These are phyloP conservation scores for Penicillium robsamsonii DNA, from an alignment of 495 filamentous ascomycete species.

Conservation along the genomic window DNA sequence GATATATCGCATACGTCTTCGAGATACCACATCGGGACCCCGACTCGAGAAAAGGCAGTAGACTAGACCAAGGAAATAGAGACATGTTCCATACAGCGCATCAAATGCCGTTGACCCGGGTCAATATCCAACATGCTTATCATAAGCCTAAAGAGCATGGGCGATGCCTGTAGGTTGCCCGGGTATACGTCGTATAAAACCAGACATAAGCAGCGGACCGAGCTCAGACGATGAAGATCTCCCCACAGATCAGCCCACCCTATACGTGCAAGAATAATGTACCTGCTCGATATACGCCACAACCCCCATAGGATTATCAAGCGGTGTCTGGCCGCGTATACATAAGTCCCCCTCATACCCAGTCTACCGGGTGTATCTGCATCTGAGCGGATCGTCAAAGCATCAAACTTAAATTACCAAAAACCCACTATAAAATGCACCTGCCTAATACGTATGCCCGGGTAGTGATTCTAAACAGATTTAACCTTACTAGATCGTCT, in stretches of 20 bases:
- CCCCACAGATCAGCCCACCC: neutral
- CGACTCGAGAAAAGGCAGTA: neutral
- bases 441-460: neutral
- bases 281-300: slow-evolving; percentile 1
- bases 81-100: neutral
- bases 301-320: neutral
- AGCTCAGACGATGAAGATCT: slow-evolving; percentile 2
- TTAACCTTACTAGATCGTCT: neutral
- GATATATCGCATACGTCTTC: neutral
- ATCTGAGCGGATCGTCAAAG: neutral
- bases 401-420: slow-evolving; percentile 3
- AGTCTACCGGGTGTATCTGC: neutral
- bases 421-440: neutral
- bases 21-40: neutral
- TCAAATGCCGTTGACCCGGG: neutral
- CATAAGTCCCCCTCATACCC: neutral
- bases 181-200: neutral
- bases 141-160: neutral
- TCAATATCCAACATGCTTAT: neutral
- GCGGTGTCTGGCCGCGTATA: neutral
- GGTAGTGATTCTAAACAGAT: neutral
- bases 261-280: neutral
- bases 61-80: too few relatives aligned
- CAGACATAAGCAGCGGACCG: slow-evolving; percentile 3
- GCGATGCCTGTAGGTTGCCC: neutral